Conservation (phyloP, 2,329 filamentous ascomycete species). For the Aspergillus arachidicola region DNA sequence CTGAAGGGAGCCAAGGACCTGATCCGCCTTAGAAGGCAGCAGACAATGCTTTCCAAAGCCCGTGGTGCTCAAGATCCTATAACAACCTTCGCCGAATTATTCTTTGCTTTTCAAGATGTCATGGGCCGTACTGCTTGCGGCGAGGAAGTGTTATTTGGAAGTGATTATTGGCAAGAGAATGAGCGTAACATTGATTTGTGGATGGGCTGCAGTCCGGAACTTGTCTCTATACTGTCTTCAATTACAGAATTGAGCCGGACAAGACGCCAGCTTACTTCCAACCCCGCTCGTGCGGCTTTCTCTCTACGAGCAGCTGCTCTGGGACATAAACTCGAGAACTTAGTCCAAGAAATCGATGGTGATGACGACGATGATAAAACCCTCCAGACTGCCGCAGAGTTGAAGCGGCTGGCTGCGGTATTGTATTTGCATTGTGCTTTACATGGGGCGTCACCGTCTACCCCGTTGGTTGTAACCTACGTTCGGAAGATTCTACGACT, state of each 20-base stretch:
- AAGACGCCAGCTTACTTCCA: slow-evolving; percentile 29
- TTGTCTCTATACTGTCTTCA: slow-evolving; percentile 50
- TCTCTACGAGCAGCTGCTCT: slow-evolving; percentile 38
- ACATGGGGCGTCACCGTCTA: slow-evolving; percentile 46
- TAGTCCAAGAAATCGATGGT: slow-evolving; percentile 38
- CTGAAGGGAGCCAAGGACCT: slow-evolving; percentile 52
- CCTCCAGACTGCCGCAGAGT: slow-evolving; percentile 42
- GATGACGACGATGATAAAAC: slow-evolving; percentile 34
- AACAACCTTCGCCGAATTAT: slow-evolving; percentile 46
- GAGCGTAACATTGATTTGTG: slow-evolving; percentile 46
- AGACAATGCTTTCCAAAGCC: slow-evolving; percentile 11
- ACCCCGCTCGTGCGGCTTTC: slow-evolving; percentile 30
- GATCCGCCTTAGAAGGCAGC: slow-evolving; percentile 43
- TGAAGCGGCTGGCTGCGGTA: slow-evolving; percentile 48
- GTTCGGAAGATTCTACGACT: slow-evolving; percentile 40
- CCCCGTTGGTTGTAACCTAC: slow-evolving; percentile 34
- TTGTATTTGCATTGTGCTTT: slow-evolving; percentile 52
- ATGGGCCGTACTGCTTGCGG: slow-evolving; percentile 56
- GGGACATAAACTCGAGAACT: slow-evolving; percentile 33
- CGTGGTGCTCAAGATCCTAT: slow-evolving; percentile 26
- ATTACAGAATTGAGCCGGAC: slow-evolving; percentile 51
- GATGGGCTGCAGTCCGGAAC: slow-evolving; percentile 53
- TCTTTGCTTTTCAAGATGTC: slow-evolving; percentile 56
- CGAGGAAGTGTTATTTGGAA: slow-evolving; percentile 50
- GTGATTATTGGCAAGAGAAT: slow-evolving; percentile 49